phyloP scores from a whole-genome alignment of 148 eudicot species.

The Fallopia convolvulus region DNA sequence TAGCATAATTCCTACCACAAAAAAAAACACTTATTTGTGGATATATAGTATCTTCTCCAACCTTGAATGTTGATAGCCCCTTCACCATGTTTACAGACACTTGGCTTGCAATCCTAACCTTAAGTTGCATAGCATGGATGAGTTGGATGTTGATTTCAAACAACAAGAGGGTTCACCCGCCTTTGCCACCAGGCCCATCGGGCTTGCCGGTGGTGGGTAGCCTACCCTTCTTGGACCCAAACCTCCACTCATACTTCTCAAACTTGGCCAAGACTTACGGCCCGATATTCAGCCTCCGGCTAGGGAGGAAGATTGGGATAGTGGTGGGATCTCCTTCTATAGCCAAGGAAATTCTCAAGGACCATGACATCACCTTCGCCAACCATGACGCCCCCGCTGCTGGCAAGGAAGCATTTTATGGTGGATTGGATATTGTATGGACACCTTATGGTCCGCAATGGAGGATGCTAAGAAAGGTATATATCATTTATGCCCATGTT shows the following conservation, averaged over 20 bases:
- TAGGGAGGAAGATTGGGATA: constrained; percentile 42
- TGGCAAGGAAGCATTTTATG: constrained; percentile 34
- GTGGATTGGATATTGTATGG: constrained; percentile 55
- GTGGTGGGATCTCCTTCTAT: constrained; percentile 38
- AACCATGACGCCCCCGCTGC: constrained; percentile 63
- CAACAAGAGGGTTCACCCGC: not conserved
- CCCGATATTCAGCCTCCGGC: constrained; percentile 43
- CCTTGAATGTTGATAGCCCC: no score
- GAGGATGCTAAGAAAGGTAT: constrained; percentile 52
- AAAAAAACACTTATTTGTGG: no score
- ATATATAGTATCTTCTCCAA: no score
- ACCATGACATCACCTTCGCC: constrained; percentile 51
- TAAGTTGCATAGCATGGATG: not conserved
- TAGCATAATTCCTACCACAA: no score
- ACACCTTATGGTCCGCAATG: constrained; percentile 53
- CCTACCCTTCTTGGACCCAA: constrained; percentile 7
- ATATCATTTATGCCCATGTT: no score
- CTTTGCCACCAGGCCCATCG: constrained; percentile 10
- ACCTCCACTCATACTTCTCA: constrained; percentile 1
- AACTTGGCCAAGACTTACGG: constrained; percentile 32
- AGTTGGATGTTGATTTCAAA: not conserved
- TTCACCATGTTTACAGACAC: not conserved
- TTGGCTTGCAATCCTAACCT: not conserved
- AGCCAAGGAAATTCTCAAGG: constrained; percentile 53
- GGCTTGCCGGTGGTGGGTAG: constrained; percentile 11